Base-by-base conservation (phyloP, 805 yeast genomes). In the Saccharomycopsis capsularis region DNA sequence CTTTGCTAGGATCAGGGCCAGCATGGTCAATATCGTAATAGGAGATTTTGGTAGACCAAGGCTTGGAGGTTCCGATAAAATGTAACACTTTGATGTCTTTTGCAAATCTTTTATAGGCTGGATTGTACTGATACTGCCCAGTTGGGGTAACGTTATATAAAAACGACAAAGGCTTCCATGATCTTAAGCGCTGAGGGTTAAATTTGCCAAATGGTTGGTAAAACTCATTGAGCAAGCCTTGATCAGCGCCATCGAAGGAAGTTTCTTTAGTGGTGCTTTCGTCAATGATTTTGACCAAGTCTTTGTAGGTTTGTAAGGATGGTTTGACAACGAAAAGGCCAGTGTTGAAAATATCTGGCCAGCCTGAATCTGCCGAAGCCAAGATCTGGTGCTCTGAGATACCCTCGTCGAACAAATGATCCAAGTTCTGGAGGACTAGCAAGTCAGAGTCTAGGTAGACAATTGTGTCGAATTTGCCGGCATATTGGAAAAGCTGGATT, bases 201-300 rank as follows among this genome's bases (percentile, higher is more conserved):
- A 56, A 49, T 47, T 51, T 43, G 58, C 56, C 53, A 42, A 50
- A 50, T 9, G 34, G 6, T 56, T 73, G 54, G 61, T 85, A 87
- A 59, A 75, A 82, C 59, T 85, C 85, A 63, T 89, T 89, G 54
- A 89, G 69, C 34, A 89, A 69, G 11, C 97, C 97, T 64, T 89
- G 97, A 65, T 89, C 97, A 2, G 95, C 91, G 38, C 95, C 95
- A 64, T 89, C 97, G 57, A 87, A 85, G 1, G 79, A 68, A 13
- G 57, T 57, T 11, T 55, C 51, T 51, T 38, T 56, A 34, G 24
- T 50, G 19, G 65, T 57, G 3, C 59, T 54, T 1, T 47, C 45
- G 15, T 40, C 29, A 42, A 67, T 61, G 29, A 64, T 63, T 2
- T 54, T 42, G 24, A 62, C 52, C 42, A 88, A 68, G 29, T 67